phyloP scores from a whole-genome alignment of 208 protist genomes.

The Trypanosoma cruzi region DNA sequence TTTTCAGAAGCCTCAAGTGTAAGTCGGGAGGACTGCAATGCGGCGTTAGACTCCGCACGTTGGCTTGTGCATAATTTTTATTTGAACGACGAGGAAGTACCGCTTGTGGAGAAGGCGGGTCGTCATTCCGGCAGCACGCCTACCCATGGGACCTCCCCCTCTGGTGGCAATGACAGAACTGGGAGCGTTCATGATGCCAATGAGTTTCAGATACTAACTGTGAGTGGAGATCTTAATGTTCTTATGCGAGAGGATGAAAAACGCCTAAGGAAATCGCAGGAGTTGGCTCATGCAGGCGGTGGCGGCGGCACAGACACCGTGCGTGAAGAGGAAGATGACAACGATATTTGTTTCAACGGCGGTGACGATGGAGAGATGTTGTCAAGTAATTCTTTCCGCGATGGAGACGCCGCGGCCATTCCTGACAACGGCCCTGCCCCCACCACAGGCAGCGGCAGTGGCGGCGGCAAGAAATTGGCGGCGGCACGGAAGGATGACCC shows the following conservation, averaged over 20 bases:
- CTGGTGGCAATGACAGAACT: slow-evolving; percentile 1
- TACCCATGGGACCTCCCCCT: neutral
- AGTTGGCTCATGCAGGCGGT: neutral
- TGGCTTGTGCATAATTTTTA: slow-evolving; percentile 90
- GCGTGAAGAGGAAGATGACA: neutral
- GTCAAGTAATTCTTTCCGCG: slow-evolving; percentile 11
- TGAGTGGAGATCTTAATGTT: slow-evolving; percentile 65
- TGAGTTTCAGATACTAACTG: slow-evolving; percentile 53
- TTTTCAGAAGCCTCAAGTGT: slow-evolving; percentile 41
- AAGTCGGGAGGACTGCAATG: slow-evolving; percentile 38
- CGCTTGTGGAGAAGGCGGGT: slow-evolving; percentile 27
- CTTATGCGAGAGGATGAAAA: slow-evolving; percentile 62
- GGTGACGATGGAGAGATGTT: slow-evolving; percentile 14
- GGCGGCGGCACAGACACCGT: neutral
- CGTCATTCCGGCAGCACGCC: slow-evolving; percentile 15
- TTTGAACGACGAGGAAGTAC: slow-evolving; percentile 69
- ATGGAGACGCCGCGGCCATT: neutral
- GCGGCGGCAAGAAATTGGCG: neutral
- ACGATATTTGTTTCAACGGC: neutral
- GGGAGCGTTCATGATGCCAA: slow-evolving; percentile 7
- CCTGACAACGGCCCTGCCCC: neutral
- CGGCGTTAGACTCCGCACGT: slow-evolving; percentile 65
- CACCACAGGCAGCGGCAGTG: neutral
- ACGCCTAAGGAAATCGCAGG: slow-evolving; percentile 25
- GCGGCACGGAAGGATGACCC: neutral